Evolutionary conservation across 768 basidiomycete genomes (phyloP).

Genomic region (Suillus plorans): DNA sequence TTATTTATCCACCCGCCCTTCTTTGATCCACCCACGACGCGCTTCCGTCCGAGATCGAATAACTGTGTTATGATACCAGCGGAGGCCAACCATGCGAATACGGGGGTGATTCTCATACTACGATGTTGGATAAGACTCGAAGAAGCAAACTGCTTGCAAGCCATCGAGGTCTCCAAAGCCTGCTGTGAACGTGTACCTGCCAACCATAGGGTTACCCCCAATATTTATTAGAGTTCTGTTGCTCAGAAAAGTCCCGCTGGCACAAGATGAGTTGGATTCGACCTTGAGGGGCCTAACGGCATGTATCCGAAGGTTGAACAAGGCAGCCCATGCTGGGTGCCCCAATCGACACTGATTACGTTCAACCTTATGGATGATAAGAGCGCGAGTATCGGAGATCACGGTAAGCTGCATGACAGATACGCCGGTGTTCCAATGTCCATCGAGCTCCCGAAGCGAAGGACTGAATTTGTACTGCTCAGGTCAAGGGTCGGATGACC

Average conservation of each 20-base stretch:
- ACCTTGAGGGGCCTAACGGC: slow-evolving; percentile 59
- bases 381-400: slow-evolving; percentile 65
- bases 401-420: slow-evolving; percentile 76
- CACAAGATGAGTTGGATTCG: slow-evolving; percentile 84
- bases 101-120: slow-evolving; percentile 59
- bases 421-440: slow-evolving; percentile 68
- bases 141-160: slow-evolving; percentile 68
- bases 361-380: slow-evolving; percentile 83
- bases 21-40: slow-evolving; percentile 75
- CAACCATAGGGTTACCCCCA: slow-evolving; percentile 80
- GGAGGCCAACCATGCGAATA: slow-evolving; percentile 71
- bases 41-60: slow-evolving; percentile 74
- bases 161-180: slow-evolving; percentile 80
- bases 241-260: slow-evolving; percentile 73
- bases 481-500: slow-evolving; percentile 23
- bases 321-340: slow-evolving; percentile 82
- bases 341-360: slow-evolving; percentile 71
- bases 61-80: slow-evolving; percentile 82
- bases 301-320: slow-evolving; percentile 70
- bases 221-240: slow-evolving; percentile 80
- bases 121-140: slow-evolving; percentile 63
- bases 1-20: slow-evolving; percentile 51
- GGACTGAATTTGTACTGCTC: neutral
- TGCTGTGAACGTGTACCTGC: slow-evolving; percentile 57
- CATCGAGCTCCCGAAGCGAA: slow-evolving; percentile 34